phyloP scores from a whole-genome alignment of 768 basidiomycete species.

The Podaxis sp. region DNA sequence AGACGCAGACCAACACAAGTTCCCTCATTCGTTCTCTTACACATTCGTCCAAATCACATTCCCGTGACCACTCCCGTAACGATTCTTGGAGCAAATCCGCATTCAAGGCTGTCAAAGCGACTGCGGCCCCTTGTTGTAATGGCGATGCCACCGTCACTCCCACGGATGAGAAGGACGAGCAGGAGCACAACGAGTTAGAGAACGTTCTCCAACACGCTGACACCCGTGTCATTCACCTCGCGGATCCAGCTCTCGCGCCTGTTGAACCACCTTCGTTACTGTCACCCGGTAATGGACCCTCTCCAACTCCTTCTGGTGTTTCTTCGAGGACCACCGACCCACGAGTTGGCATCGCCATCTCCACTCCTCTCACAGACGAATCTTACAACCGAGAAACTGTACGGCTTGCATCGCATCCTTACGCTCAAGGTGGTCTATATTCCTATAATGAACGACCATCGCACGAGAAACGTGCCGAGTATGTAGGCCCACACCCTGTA shows the following conservation, averaged over 20 bases:
- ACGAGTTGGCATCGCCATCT: slow-evolving; percentile 38
- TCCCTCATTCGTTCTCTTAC: slow-evolving; percentile 7
- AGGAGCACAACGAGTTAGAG: slow-evolving; percentile 31
- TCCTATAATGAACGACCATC: slow-evolving; percentile 11
- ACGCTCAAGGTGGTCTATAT: slow-evolving; percentile 44
- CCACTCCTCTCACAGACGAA: slow-evolving; percentile 32
- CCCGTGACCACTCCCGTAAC: slow-evolving; percentile 37
- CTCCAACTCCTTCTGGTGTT: slow-evolving; percentile 21
- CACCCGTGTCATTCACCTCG: slow-evolving; percentile 41
- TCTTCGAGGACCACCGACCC: slow-evolving; percentile 32
- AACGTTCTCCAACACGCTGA: slow-evolving; percentile 37
- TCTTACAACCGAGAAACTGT: slow-evolving; percentile 29
- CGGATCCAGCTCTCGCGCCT: slow-evolving; percentile 40
- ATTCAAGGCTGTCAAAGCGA: slow-evolving; percentile 38
- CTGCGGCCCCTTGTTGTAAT: slow-evolving; percentile 23
- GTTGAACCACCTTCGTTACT: slow-evolving; percentile 21
- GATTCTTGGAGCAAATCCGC: slow-evolving; percentile 46
- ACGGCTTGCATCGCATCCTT: slow-evolving; percentile 45
- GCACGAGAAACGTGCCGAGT: slow-evolving; percentile 26
- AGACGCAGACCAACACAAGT: slow-evolving; percentile 7
- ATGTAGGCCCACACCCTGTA: slow-evolving; percentile 36
- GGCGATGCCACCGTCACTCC: background rate
- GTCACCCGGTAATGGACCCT: slow-evolving; percentile 6
- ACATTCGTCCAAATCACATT: slow-evolving; percentile 12
- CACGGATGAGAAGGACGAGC: slow-evolving; percentile 23